Base-by-base conservation (phyloP, 345 rosid genomes). In the Populus tremula region DNA sequence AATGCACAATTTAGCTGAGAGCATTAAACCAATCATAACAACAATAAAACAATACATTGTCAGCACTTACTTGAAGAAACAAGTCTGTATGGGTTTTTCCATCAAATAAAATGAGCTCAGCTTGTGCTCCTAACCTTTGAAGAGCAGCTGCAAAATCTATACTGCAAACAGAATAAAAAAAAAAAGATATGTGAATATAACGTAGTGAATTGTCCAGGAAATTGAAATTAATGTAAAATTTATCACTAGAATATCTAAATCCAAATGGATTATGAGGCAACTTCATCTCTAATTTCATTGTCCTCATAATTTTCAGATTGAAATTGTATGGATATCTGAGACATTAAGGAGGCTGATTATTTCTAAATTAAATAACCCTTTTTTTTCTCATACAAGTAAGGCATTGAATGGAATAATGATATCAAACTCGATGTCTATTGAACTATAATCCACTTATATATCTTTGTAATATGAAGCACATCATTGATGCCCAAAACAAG, bases 11-110 rank as follows among this genome's bases (percentile, higher is more conserved):
- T 39, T 41, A 29, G n/a, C 63, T 29, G n/a, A 39, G 7, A 69
- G 5, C 38, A 8, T 13, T 23, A 70, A 23, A 31, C 18, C 59
- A 43, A 62, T 54, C 31, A 67, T 67, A 21, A 76, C 29, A 70
- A 20, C 29, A 13, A 23, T 25, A 16, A 7, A 20, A 65, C 11
- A 38, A 36, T 18, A 10, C 33, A 33, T 45, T 35, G 14, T 18
- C 50, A 41, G 62, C 27, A 41, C 79, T 18, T 64, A 82, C 85
- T 36, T 82, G 85, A 23, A 82, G 77, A 75, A 82, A 82, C 76
- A 82, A 74, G 69, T 82, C 85, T 23, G 85, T 78, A 35, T 82
- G 85, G 67, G 79, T 82, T 78, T 82, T 82, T 43, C 85, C 85
- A 56, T 78, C 79, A 54, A 17, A 82, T 12, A 82, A 38, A 71